These are phyloP conservation scores for Strigomonas galati DNA, from an alignment of 208 protist genomes.

Conservation along the genomic window DNA sequence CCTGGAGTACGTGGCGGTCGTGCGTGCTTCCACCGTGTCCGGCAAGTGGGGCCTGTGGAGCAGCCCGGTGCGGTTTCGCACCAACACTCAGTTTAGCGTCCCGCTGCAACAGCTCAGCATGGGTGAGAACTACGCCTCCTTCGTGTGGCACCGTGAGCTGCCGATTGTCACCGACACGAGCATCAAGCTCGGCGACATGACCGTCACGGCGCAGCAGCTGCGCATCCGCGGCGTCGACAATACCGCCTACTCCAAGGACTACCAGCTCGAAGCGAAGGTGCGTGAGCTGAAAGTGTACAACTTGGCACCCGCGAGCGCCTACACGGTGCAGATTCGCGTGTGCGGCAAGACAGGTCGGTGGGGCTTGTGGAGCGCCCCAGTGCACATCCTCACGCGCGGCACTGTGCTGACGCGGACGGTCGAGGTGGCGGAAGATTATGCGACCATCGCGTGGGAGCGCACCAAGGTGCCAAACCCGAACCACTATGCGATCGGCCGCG, in stretches of 20 bases:
- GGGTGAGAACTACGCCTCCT: constrained; percentile 91
- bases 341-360: constrained; percentile 81
- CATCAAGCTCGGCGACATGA: constrained; percentile 73
- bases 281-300: constrained; percentile 87
- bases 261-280: constrained; percentile 70
- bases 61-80: constrained; percentile 76
- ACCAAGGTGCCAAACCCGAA: constrained; percentile 71
- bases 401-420: constrained; percentile 79
- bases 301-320: constrained; percentile 78
- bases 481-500: constrained; percentile 79
- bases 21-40: constrained; percentile 76
- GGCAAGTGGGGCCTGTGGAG: constrained; percentile 90
- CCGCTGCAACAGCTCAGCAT: constrained; percentile 83
- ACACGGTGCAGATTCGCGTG: constrained; percentile 86
- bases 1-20: constrained; percentile 82
- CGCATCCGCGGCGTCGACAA: constrained; percentile 83
- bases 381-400: constrained; percentile 84
- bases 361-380: constrained; percentile 81
- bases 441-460: constrained; percentile 83
- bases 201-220: constrained; percentile 85
- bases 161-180: constrained; percentile 16
- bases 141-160: constrained; percentile 78
- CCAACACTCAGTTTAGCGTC: constrained; percentile 84
- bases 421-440: constrained; percentile 90
- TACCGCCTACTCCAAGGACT: constrained; percentile 68